phyloP scores from a whole-genome alignment of 1,139 yeast species.

The Debaryomyces fabryi region DNA sequence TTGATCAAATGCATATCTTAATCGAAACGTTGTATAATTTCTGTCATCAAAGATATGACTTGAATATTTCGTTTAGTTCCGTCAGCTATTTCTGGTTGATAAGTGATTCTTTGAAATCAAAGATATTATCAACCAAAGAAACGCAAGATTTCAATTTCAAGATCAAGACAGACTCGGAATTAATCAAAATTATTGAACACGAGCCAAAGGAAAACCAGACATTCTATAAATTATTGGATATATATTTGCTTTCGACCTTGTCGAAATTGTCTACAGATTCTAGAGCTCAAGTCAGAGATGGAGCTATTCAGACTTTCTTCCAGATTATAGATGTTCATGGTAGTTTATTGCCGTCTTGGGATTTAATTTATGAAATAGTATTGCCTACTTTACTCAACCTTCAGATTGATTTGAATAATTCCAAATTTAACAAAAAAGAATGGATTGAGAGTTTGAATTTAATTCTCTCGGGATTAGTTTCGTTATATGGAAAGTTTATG shows the following conservation, averaged over 20 bases:
- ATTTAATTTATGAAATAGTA: constrained; percentile 53
- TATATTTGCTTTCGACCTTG: constrained; percentile 62
- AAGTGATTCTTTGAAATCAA: constrained; percentile 66
- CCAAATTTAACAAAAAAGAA: constrained; percentile 31
- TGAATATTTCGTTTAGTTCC: constrained; percentile 87
- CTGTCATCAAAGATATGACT: constrained; percentile 67
- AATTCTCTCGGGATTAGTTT: constrained; percentile 60
- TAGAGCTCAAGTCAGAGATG: constrained; percentile 83
- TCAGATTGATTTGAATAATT: constrained; percentile 16
- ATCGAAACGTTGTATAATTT: constrained; percentile 75
- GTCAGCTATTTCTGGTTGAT: constrained; percentile 91
- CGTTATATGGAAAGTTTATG: constrained; percentile 51
- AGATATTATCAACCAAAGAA: constrained; percentile 22
- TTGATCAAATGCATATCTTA: constrained; percentile 58
- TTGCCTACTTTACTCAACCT: constrained; percentile 37
- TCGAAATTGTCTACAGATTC: constrained; percentile 64
- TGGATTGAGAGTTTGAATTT: constrained; percentile 61
- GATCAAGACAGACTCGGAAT: constrained; percentile 19
- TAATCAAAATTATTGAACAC: constrained; percentile 22
- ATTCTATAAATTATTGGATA: constrained; percentile 52
- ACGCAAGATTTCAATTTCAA: constrained; percentile 8
- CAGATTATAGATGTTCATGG: constrained; percentile 84
- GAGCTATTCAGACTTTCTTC: constrained; percentile 85
- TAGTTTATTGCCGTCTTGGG: constrained; percentile 55
- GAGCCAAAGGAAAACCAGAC: constrained; percentile 20